Evolutionary conservation across 176 grass and related monocot genomes (phyloP).

Genomic region (Carex scoparia): DNA sequence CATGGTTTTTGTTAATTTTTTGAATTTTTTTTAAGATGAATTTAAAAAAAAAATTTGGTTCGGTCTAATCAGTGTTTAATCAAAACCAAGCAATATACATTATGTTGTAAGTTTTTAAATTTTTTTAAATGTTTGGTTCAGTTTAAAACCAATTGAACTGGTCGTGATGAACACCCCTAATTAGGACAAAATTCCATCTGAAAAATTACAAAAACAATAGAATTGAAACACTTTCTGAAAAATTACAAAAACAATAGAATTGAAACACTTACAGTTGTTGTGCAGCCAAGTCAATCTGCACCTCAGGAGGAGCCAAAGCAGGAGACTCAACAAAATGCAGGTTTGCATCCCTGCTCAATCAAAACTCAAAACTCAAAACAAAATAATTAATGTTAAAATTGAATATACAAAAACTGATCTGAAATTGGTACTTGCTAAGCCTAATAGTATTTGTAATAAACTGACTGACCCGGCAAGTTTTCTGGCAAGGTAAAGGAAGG

Average conservation of each 20-base stretch:
- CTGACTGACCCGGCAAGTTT: slow-evolving; percentile 61
- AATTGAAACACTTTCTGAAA: slow-evolving; percentile 20
- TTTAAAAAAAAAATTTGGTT: too few relatives aligned
- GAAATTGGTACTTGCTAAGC: neutral
- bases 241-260: neutral
- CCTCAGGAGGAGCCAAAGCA: slow-evolving; percentile 78
- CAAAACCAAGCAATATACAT: too few relatives aligned
- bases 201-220: neutral
- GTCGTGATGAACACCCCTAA: too few relatives aligned
- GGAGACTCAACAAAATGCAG: slow-evolving; percentile 77
- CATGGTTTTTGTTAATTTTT: too few relatives aligned
- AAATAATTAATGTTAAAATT: neutral
- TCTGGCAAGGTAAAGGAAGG: slow-evolving; percentile 82
- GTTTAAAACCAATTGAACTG: too few relatives aligned
- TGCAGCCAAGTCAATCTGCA: slow-evolving; percentile 68
- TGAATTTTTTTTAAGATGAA: too few relatives aligned
- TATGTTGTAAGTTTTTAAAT: too few relatives aligned
- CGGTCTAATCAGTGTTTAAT: too few relatives aligned
- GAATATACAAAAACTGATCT: neutral
- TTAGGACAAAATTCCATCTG: too few relatives aligned
- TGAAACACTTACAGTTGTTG: slow-evolving; percentile 66
- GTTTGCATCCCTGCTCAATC: slow-evolving; percentile 37
- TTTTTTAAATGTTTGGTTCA: too few relatives aligned
- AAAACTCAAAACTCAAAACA: neutral
- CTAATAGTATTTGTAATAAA: neutral